Evolutionary conservation across 345 rosid genomes (phyloP), one percentile per base, ranked within the genome.

Genomic region (Pseudoturritis turrita): DNA sequence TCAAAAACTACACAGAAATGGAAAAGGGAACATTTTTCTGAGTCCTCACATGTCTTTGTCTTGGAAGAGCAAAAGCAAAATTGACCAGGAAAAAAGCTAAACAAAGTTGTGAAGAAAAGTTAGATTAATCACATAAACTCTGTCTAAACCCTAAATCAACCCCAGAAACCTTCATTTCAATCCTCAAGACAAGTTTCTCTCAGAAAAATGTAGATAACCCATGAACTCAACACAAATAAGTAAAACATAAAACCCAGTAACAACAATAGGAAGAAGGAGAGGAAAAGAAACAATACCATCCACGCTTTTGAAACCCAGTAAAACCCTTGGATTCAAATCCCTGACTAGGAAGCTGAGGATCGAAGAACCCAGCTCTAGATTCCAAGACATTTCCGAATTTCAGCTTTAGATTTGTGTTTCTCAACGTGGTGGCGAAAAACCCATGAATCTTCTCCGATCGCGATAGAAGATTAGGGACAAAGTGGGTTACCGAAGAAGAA

Each of bases 321-420:
- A 69, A 55, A 15, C 52, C 65, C 46, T 22, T 15, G 45, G 73
- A 62, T 35, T 67, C 74, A 50, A 73, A 71, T 58, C 43, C 73
- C 3, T 55, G 59, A 43, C 57, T 68, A 31, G 54, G 57, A 60
- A 75, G 65, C 63, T 35, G 71, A 50, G 50, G 37, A 49, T 49
- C 21, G 13, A 74, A 73, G 77, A 75, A 72, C 56, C 80, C 31
- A 69, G 57, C 77, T 79, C 76, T 76, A 65, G 68, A 51, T 65
- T 66, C 83, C 8, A 45, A 3, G 3, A 72, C 51, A 22, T 47
- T 64, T 70, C 62, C 77, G 58, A 57, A 19, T 5, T 59, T 62
- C 8, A 43, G 40, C 55, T 70, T 79, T 39, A 71, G 56, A 47
- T 72, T 81, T 73, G 74, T 31, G 74, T 13, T 77, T 6, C 81